phyloP scores from a whole-genome alignment of 441 rosid genomes.

The Eutrema salsugineum region DNA sequence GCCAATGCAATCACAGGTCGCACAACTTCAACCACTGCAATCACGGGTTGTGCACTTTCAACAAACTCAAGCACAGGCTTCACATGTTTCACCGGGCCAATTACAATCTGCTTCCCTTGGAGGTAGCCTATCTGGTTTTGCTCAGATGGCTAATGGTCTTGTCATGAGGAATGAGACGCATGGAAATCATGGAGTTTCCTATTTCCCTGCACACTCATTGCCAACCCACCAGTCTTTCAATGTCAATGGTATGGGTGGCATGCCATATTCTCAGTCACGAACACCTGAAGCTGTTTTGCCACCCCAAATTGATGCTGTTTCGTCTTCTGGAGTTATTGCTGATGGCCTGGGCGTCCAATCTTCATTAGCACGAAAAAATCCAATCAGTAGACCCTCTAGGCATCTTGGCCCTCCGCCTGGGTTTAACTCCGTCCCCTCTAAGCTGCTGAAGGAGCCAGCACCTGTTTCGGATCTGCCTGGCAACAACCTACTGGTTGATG shows the following conservation, averaged over 20 bases:
- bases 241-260: constrained; percentile 32
- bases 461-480: constrained; percentile 39
- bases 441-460: constrained; percentile 42
- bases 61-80: constrained; percentile 23
- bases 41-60: constrained; percentile 27
- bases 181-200: constrained; percentile 42
- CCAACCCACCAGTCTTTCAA: constrained; percentile 43
- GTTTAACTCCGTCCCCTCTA: constrained; percentile 64
- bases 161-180: constrained; percentile 45
- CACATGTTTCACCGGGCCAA: constrained; percentile 20
- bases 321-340: constrained; percentile 43
- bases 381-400: constrained; percentile 73
- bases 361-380: constrained; percentile 46
- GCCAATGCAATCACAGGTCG: constrained; percentile 25
- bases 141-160: constrained; percentile 62
- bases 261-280: constrained; percentile 43
- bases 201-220: constrained; percentile 33
- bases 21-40: constrained; percentile 19
- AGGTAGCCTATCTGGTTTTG: constrained; percentile 47
- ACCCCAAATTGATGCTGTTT: constrained; percentile 40
- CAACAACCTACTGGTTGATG: constrained; percentile 54
- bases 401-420: constrained; percentile 98
- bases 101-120: constrained; percentile 17
- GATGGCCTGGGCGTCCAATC: constrained; percentile 48
- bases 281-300: constrained; percentile 42